A percentile compares a stretch with the other conserved stretches of the same genome.
Conservation (phyloP, 2,329 filamentous ascomycete species). For the Hortaea werneckii region DNA sequence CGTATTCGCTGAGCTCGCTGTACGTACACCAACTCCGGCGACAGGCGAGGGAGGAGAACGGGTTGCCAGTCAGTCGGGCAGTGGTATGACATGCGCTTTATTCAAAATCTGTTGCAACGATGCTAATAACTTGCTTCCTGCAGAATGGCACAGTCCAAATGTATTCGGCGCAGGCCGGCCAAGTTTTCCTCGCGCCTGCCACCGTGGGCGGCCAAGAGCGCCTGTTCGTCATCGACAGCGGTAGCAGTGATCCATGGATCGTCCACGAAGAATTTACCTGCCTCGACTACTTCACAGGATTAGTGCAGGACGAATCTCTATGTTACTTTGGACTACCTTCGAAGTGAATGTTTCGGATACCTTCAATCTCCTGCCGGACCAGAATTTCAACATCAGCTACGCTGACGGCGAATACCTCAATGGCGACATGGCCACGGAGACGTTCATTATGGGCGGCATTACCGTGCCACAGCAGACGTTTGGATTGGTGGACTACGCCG, state of each 20-base stretch:
- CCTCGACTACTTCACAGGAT: constrained; percentile 10
- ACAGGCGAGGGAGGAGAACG: constrained; percentile 7
- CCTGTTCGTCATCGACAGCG: constrained; percentile 36
- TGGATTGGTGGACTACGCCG: constrained; percentile 31
- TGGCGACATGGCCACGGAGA: constrained; percentile 31
- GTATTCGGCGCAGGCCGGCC: constrained; percentile 14
- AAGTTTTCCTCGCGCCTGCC: constrained; percentile 22
- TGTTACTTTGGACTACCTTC: constrained; percentile 26
- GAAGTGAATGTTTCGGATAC: constrained; percentile 19
- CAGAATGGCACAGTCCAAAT: constrained; percentile 13
- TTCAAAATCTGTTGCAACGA: not conserved
- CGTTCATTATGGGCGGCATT: constrained; percentile 37
- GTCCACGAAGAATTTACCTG: constrained; percentile 21
- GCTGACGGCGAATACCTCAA: constrained; percentile 32
- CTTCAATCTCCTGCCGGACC: constrained; percentile 28
- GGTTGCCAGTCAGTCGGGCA: constrained; percentile 6
- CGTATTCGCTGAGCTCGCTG: constrained; percentile 15
- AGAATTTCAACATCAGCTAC: constrained; percentile 37
- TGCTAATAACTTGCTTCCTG: too few species aligned
- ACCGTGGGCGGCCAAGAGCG: constrained; percentile 23
- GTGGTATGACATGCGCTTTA: not conserved
- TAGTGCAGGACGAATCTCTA: constrained; percentile 9
- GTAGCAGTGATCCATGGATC: constrained; percentile 40
- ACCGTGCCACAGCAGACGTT: constrained; percentile 36
- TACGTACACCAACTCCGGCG: constrained; percentile 18